These are phyloP conservation scores for Nasturtium officinale DNA, from an alignment of 345 rosid genomes.

Conservation along the genomic window DNA sequence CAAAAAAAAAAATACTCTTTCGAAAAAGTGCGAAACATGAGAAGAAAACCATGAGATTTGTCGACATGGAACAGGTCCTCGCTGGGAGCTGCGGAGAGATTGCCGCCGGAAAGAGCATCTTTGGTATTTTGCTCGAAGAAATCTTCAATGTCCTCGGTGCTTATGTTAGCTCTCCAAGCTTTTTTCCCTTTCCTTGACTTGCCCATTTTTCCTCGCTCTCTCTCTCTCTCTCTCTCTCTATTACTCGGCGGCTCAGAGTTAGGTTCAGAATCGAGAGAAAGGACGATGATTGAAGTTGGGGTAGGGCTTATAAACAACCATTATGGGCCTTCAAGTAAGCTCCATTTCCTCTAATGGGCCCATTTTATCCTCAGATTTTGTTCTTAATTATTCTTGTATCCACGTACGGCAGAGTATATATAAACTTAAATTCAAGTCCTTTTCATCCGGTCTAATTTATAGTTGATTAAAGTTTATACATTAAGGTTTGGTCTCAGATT, in stretches of 20 bases:
- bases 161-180: constrained; percentile 96
- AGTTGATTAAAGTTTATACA: neutral
- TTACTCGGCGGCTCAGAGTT: constrained; percentile 33
- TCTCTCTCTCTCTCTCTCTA: constrained; percentile 6
- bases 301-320: constrained; percentile 24
- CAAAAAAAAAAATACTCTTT: neutral
- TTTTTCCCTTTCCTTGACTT: constrained; percentile 95
- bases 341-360: constrained; percentile 30
- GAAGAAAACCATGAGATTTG: constrained; percentile 57
- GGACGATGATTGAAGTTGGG: neutral
- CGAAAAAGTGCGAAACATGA: neutral
- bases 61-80: constrained; percentile 80
- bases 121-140: constrained; percentile 75
- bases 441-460: neutral
- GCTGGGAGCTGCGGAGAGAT: constrained; percentile 63
- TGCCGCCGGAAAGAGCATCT: constrained; percentile 87
- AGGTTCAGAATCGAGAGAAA: constrained; percentile 6
- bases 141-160: constrained; percentile 74
- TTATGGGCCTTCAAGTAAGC: constrained; percentile 33
- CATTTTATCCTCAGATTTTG: neutral
- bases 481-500: neutral
- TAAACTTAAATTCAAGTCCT: neutral
- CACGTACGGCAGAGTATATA: too few species aligned
- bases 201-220: constrained; percentile 52
- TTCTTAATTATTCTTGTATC: neutral